These are phyloP conservation scores for Epichloe coenophiala DNA, from an alignment of 2,329 filamentous ascomycete species.

Conservation along the genomic window DNA sequence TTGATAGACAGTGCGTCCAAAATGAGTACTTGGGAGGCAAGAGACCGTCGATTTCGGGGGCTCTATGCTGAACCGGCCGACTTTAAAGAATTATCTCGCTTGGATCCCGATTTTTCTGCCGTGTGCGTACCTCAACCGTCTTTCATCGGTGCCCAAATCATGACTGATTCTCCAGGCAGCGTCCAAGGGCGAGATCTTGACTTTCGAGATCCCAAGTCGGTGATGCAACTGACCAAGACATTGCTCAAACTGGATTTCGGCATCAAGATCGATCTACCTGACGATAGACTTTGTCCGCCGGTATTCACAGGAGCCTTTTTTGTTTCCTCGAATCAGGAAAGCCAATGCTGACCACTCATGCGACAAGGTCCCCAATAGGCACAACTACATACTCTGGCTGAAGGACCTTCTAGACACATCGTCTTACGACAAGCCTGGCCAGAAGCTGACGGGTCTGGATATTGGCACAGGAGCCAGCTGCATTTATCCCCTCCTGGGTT, in stretches of 20 bases:
- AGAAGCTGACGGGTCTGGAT: constrained; percentile 58
- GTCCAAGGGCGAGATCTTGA: constrained; percentile 44
- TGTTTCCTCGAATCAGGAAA: constrained; percentile 8
- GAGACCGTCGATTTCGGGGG: constrained; percentile 19
- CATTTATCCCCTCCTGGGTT: constrained; percentile 80
- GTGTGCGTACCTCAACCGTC: constrained; percentile 18
- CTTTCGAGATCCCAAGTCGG: constrained; percentile 64
- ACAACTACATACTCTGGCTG: constrained; percentile 87
- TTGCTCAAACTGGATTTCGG: constrained; percentile 65
- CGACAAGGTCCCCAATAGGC: constrained; percentile 46
- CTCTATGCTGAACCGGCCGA: constrained; percentile 29
- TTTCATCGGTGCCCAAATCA: not conserved
- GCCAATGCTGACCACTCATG: not conserved
- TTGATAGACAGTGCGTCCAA: not conserved
- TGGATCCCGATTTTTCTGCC: constrained; percentile 28
- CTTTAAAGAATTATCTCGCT: constrained; percentile 27
- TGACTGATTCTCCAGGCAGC: constrained; percentile 2
- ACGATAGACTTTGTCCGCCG: constrained; percentile 74
- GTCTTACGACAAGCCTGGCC: constrained; percentile 31
- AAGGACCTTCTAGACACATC: constrained; percentile 68
- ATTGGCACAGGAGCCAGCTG: constrained; percentile 84
- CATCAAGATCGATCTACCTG: constrained; percentile 55
- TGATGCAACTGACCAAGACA: constrained; percentile 70
- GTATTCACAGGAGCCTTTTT: constrained; percentile 28
- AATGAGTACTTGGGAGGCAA: not conserved